Evolutionary conservation across 352 stramenopile species (phyloP), one percentile per base, ranked within the genome.

Genomic region (Nothophytophthora sp.): DNA sequence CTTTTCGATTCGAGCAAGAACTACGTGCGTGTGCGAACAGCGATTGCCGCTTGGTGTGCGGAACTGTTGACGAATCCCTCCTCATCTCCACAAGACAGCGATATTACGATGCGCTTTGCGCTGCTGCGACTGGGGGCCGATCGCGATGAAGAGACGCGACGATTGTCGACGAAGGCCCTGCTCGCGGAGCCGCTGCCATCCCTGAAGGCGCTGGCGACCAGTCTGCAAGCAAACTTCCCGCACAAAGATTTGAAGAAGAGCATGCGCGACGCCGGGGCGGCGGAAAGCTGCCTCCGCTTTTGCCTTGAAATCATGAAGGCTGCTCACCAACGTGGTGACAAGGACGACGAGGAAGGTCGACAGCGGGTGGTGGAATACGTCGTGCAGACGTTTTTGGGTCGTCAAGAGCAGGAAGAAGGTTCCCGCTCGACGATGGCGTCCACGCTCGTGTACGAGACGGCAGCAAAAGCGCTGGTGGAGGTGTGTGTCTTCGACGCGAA

Each of bases 21-120:
- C 20, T 93, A 90, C 35, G 58, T 65, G 19, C 80, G 83, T 5
- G 76, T 93, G 6, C 75, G 79, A 35, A 50, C 63, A 38, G 73
- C 76, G 1, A 67, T 93, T 40, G 83, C 72, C 23, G 50, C 60
- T 9, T 93, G 83, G 83, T 75, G 68, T n/a, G 63, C 54, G 33
- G 67, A 73, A 19, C 49, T 91, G 11, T 52, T 74, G 46, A 58
- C 28, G 1, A 52, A n/a, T n/a, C n/a, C 39, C 4, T 59, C 47
- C 3, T 23, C 42, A 5, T 22, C 45, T 32, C 43, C 29, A 19
- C 39, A 50, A 43, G 53, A 63, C 9, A 55, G 69, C 5, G 51
- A 69, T 29, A 60, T 81, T 16, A 44, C 61, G 6, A 70, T 93
- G 38, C 83, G 83, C 4, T 83, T 90, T 38, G 72, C 79, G 3